Conservation (phyloP, 129 eudicot genomes). For the Daucus carota region DNA sequence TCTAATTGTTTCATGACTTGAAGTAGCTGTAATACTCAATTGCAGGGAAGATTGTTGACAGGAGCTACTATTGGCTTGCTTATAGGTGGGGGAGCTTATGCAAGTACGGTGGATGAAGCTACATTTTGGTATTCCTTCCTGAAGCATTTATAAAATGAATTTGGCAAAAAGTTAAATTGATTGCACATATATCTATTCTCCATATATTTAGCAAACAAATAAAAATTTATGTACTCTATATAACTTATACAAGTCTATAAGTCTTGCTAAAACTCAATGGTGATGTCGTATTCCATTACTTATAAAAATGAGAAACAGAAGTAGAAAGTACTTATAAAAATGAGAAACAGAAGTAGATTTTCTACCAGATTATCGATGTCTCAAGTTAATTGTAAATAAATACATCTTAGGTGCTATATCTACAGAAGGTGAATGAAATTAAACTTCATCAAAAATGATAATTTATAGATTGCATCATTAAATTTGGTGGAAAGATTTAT, state of each 20-base stretch:
- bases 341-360: background rate
- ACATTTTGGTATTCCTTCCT: constrained; percentile 66
- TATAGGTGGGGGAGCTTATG: constrained; percentile 97
- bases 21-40: constrained; percentile 10
- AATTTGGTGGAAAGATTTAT: background rate
- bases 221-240: background rate
- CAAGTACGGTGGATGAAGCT: constrained; percentile 98
- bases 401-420: background rate
- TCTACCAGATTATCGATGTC: background rate
- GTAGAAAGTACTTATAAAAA: too few species aligned
- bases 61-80: constrained; percentile 71
- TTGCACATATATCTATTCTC: background rate
- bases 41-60: constrained; percentile 80
- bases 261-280: background rate
- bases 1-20: constrained; percentile 1
- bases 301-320: too few species aligned
- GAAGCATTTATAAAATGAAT: background rate
- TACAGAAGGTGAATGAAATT: background rate
- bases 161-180: background rate
- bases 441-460: background rate
- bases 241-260: background rate
- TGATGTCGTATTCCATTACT: background rate
- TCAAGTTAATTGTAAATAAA: background rate
- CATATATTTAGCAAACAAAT: background rate
- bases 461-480: background rate